phyloP scores from a whole-genome alignment of 345 rosid genomes.

The Citrus mangshanensis region DNA sequence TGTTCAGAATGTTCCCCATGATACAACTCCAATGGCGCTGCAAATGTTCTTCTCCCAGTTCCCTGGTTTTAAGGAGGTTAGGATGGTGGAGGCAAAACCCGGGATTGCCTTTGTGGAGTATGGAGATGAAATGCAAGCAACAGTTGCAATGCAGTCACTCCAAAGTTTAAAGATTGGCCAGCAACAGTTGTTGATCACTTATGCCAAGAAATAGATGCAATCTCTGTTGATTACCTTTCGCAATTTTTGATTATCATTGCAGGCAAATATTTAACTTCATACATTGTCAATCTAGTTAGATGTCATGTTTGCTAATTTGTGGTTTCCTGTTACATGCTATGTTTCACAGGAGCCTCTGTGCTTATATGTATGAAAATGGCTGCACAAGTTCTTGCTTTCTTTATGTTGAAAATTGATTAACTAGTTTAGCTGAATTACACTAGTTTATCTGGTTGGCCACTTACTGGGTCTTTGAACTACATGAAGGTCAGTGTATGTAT shows the following conservation, averaged over 20 bases:
- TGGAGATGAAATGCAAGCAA: constrained; percentile 83
- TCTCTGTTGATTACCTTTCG: background rate
- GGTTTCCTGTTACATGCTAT: background rate
- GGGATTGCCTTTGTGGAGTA: constrained; percentile 97
- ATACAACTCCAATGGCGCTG: constrained; percentile 73
- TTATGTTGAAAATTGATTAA: background rate
- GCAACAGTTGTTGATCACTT: constrained; percentile 75
- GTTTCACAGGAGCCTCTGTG: background rate
- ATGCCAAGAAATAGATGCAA: constrained; percentile 82
- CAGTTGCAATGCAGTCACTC: constrained; percentile 80
- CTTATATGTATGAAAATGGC: background rate
- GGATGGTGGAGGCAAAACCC: constrained; percentile 95
- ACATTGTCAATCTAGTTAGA: background rate
- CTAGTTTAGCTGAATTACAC: background rate
- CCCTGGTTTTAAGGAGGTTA: constrained; percentile 85
- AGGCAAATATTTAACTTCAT: background rate
- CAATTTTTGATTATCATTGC: background rate
- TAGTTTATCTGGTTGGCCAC: background rate
- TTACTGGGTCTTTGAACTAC: background rate
- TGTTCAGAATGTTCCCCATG: constrained; percentile 88
- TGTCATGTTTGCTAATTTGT: constrained; percentile 6
- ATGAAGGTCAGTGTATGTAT: background rate
- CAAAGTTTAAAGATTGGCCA: constrained; percentile 79
- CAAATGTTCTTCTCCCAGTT: constrained; percentile 77
- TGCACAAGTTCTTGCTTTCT: background rate